Evolutionary conservation across 163 green algal species (phyloP).

Genomic region (Coccomyxa subellipsoidea): DNA sequence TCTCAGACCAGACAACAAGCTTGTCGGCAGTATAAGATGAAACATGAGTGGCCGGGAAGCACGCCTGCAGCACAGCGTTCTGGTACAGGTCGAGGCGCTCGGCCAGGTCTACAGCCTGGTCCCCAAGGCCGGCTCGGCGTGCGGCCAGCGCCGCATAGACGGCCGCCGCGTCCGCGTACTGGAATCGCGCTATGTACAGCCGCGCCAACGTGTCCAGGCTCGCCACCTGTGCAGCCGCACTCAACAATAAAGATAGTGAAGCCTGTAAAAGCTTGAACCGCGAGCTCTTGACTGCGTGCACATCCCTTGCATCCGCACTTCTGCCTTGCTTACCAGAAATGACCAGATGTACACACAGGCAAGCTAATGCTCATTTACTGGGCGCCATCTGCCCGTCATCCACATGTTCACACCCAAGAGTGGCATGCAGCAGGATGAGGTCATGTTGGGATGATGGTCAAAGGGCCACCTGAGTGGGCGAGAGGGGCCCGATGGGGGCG

Average conservation of each 20-base stretch:
- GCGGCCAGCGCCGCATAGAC: slow-evolving; percentile 61
- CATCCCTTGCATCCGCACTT: too few relatives aligned
- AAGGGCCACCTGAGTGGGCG: slow-evolving; percentile 31
- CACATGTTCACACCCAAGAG: neutral
- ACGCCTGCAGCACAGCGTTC: slow-evolving; percentile 58
- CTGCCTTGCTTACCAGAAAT: too few relatives aligned
- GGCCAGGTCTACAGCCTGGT: slow-evolving; percentile 50
- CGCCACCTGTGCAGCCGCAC: slow-evolving; percentile 31
- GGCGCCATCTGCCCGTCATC: too few relatives aligned
- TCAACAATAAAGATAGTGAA: too few relatives aligned
- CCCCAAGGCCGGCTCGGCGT: slow-evolving; percentile 43
- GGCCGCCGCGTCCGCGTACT: slow-evolving; percentile 55
- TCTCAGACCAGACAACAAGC: too few relatives aligned
- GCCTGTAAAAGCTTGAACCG: too few relatives aligned
- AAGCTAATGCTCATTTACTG: too few relatives aligned
- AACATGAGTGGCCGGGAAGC: too few relatives aligned
- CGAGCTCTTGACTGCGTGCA: too few relatives aligned
- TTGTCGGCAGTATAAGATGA: too few relatives aligned
- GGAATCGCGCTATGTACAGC: slow-evolving; percentile 48
- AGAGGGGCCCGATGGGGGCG: slow-evolving; percentile 42
- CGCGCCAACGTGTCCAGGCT: slow-evolving; percentile 63
- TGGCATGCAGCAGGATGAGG: neutral
- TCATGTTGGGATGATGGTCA: neutral
- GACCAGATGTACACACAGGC: too few relatives aligned
- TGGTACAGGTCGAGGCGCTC: slow-evolving; percentile 51